Evolutionary conservation across 345 rosid species (phyloP).

Genomic region (Populus ilicifolia): DNA sequence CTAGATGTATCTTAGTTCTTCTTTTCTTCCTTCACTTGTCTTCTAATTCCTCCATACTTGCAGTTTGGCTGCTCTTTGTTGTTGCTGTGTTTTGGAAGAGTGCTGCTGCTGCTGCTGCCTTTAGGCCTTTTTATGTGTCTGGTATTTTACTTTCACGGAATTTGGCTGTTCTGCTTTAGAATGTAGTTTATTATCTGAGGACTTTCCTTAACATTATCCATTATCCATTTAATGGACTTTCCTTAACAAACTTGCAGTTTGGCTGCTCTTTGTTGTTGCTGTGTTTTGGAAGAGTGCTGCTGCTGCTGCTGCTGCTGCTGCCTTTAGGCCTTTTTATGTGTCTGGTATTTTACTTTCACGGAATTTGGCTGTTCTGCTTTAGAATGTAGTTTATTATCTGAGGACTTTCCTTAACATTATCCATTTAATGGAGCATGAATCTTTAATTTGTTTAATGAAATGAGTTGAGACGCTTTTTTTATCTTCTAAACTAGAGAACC

Average conservation of each 20-base stretch:
- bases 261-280: constrained; percentile 19
- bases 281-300: constrained; percentile 14
- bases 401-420: neutral
- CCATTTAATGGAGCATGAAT: neutral
- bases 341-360: neutral
- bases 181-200: neutral
- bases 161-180: neutral
- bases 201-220: too few relatives aligned
- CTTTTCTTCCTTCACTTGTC: neutral
- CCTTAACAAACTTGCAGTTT: constrained; percentile 14
- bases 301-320: neutral
- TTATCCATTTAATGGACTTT: too few relatives aligned
- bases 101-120: constrained; percentile 1
- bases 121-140: neutral
- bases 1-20: neutral
- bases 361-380: neutral
- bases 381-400: neutral
- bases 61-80: constrained; percentile 19
- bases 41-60: neutral
- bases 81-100: constrained; percentile 19
- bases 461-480: neutral
- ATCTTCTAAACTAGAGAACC: neutral
- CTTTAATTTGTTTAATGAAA: neutral
- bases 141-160: too few relatives aligned
- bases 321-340: neutral